Percentiles rank a stretch among this genome's conserved stretches.
Conservation (phyloP, 441 rosid genomes). For the Biscutella auriculata region DNA sequence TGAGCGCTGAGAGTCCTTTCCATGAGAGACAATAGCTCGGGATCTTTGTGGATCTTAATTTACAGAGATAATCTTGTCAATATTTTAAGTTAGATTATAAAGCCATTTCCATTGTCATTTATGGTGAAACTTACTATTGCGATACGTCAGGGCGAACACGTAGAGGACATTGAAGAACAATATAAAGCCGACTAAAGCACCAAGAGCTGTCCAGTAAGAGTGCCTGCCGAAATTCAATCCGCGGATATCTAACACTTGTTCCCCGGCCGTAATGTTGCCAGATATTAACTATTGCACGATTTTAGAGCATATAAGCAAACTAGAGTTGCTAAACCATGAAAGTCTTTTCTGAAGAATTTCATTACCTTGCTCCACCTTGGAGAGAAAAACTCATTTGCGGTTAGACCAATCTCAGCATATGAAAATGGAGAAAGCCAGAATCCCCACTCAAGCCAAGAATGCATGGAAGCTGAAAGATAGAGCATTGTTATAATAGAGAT, state of each 20-base stretch:
- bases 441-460: conserved; percentile 63
- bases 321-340: not conserved
- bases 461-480: conserved; percentile 38
- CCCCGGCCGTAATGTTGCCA: conserved; percentile 35
- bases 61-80: not conserved
- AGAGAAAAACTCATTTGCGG: conserved; percentile 54
- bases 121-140: conserved; percentile 35
- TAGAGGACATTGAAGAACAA: conserved; percentile 42
- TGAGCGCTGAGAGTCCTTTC: conserved; percentile 25
- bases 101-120: not conserved
- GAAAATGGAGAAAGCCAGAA: conserved; percentile 63
- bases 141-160: conserved; percentile 41
- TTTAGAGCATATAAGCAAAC: not conserved
- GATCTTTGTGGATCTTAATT: conserved; percentile 49
- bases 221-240: conserved; percentile 41
- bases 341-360: not conserved
- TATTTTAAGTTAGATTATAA: not conserved
- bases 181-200: conserved; percentile 41
- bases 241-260: conserved; percentile 31
- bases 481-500: not conserved
- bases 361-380: conserved; percentile 55
- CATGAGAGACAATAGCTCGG: conserved; percentile 33
- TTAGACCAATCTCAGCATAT: conserved; percentile 63
- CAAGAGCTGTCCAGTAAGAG: conserved; percentile 56
- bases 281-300: conserved; percentile 6